phyloP scores from a whole-genome alignment of 2,329 filamentous ascomycete genomes.

The Didymella pinodella region DNA sequence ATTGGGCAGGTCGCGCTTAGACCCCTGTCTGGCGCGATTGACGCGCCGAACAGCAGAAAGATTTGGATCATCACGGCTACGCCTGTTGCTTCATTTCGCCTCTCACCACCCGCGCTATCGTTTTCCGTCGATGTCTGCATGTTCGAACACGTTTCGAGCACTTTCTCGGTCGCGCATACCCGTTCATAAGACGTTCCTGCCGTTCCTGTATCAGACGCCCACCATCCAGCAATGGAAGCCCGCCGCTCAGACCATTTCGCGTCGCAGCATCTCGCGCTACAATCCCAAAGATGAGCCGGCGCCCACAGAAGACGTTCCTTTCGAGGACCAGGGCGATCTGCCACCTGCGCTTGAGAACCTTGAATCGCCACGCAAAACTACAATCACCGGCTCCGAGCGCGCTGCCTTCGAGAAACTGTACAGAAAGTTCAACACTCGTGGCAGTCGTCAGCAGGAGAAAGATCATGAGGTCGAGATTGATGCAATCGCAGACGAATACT shows the following conservation, averaged over 20 bases:
- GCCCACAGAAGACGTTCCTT: constrained; percentile 55
- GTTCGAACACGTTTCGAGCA: constrained; percentile 41
- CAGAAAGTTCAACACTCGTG: constrained; percentile 35
- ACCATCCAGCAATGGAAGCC: constrained; percentile 61
- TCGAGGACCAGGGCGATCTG: constrained; percentile 51
- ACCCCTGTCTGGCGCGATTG: constrained; percentile 11
- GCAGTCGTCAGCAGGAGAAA: constrained; percentile 26
- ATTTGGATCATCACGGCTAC: constrained; percentile 11
- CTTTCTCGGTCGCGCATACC: constrained; percentile 40
- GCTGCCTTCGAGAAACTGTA: constrained; percentile 48
- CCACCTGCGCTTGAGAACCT: constrained; percentile 31
- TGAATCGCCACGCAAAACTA: constrained; percentile 36
- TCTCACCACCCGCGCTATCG: background rate
- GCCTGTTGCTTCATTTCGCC: constrained; percentile 3
- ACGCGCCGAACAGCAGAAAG: constrained; percentile 7
- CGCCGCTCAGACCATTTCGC: constrained; percentile 28
- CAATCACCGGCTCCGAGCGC: constrained; percentile 48
- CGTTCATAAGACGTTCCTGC: constrained; percentile 59
- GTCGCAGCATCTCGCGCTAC: constrained; percentile 34
- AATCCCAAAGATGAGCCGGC: constrained; percentile 53
- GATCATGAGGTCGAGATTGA: constrained; percentile 32
- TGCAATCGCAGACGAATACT: constrained; percentile 44
- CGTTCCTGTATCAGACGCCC: constrained; percentile 76
- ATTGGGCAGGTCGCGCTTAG: constrained; percentile 15
- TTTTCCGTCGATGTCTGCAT: constrained; percentile 42